Percentiles rank a stretch among this genome's conserved stretches.
phyloP scores from a whole-genome alignment of 2,329 filamentous ascomycete genomes.

The Aspergillus caelatus region DNA sequence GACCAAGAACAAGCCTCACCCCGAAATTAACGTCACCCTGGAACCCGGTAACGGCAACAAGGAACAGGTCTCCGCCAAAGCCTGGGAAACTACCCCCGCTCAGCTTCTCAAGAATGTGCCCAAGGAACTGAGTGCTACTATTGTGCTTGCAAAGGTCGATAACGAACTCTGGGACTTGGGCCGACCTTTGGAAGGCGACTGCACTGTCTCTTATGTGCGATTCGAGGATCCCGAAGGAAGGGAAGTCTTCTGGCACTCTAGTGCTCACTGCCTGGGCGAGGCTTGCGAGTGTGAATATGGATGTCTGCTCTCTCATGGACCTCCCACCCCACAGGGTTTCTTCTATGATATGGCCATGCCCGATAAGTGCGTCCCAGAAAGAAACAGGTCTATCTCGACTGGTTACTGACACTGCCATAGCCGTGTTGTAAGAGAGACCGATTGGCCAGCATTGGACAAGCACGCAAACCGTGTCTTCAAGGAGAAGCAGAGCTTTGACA shows the following conservation, averaged over 20 bases:
- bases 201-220: slow-evolving; percentile 79
- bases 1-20: slow-evolving; percentile 56
- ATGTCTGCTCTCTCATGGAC: slow-evolving; percentile 90
- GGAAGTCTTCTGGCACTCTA: slow-evolving; percentile 97
- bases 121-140: slow-evolving; percentile 80
- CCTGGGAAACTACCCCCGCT: slow-evolving; percentile 90
- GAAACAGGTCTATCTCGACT: slow-evolving; percentile 15
- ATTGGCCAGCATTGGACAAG: slow-evolving; percentile 83
- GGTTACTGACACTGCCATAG: slow-evolving; percentile 31
- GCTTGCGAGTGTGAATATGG: slow-evolving; percentile 88
- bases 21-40: slow-evolving; percentile 53
- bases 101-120: slow-evolving; percentile 77
- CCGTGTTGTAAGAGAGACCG: slow-evolving; percentile 68
- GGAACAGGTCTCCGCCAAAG: slow-evolving; percentile 62
- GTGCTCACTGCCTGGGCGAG: slow-evolving; percentile 93
- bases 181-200: slow-evolving; percentile 83
- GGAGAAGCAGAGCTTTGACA: slow-evolving; percentile 94
- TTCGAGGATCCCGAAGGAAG: slow-evolving; percentile 79
- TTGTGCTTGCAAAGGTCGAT: slow-evolving; percentile 81
- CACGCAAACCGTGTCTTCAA: slow-evolving; percentile 85
- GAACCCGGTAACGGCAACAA: slow-evolving; percentile 46
- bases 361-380: slow-evolving; percentile 53
- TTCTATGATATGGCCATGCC: slow-evolving; percentile 95
- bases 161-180: slow-evolving; percentile 86
- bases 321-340: slow-evolving; percentile 87